phyloP scores from a whole-genome alignment of 2,329 filamentous ascomycete species.

The Bipolaris sorokiniana region DNA sequence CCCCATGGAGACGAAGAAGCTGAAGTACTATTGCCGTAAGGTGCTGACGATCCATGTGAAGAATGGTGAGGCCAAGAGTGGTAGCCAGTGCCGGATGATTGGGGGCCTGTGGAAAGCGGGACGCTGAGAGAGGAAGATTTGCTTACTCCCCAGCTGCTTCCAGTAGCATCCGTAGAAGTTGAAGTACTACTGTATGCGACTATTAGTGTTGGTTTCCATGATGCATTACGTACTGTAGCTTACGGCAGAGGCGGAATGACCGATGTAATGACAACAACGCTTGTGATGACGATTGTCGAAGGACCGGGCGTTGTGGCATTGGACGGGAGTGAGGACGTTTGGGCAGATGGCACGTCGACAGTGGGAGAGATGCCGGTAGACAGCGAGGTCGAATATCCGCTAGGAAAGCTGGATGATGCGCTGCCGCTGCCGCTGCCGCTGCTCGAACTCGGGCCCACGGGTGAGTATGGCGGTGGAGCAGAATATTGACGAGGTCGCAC shows the following conservation, averaged over 20 bases:
- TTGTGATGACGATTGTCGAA: conserved; percentile 13
- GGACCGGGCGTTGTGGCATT: neutral
- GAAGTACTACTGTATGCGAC: conserved; percentile 3
- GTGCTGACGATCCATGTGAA: conserved; percentile 11
- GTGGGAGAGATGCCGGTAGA: conserved; percentile 15
- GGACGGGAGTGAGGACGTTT: conserved; percentile 9
- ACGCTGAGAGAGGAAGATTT: conserved; percentile 13
- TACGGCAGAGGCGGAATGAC: conserved; percentile 15
- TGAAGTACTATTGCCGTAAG: conserved; percentile 20
- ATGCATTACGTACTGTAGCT: conserved; percentile 8
- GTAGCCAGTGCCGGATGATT: conserved; percentile 15
- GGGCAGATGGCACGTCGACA: conserved; percentile 4
- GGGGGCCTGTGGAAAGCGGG: conserved; percentile 15
- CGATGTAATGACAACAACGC: conserved; percentile 12
- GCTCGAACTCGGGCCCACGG: conserved; percentile 14
- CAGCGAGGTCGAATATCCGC: conserved; percentile 4
- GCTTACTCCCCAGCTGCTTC: conserved; percentile 24
- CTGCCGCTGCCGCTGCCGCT: conserved; percentile 6
- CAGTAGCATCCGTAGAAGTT: conserved; percentile 25
- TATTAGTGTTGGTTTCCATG: conserved; percentile 8
- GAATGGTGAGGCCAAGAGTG: neutral
- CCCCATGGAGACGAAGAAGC: conserved; percentile 4
- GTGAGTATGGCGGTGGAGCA: conserved; percentile 24
- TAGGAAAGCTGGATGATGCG: conserved; percentile 6
- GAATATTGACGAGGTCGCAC: conserved; percentile 29